phyloP scores from a whole-genome alignment of 495 filamentous ascomycete genomes.

The Aspergillus leporis region DNA sequence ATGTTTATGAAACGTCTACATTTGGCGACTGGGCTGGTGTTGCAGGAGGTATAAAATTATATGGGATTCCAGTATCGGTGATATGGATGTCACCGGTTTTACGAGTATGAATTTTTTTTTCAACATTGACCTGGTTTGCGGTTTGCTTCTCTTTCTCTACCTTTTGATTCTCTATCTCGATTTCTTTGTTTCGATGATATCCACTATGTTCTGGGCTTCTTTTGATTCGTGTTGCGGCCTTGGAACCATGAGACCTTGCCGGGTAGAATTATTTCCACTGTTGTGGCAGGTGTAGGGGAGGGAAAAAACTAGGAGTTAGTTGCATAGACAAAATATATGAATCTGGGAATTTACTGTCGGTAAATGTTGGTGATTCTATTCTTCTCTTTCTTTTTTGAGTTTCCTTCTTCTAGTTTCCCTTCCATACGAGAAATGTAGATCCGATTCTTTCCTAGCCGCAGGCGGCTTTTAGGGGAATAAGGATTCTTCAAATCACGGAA shows the following conservation, averaged over 20 bases:
- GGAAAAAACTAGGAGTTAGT: slow-evolving; percentile 3
- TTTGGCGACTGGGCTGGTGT: slow-evolving; percentile 17
- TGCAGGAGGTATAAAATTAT: slow-evolving; percentile 9
- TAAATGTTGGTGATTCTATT: not conserved
- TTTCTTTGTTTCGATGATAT: slow-evolving; percentile 26
- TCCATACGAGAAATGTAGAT: too few species aligned
- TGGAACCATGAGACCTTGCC: not conserved
- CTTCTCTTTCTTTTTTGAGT: not conserved
- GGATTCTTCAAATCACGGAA: not conserved
- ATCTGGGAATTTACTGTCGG: not conserved
- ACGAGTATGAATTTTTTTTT: slow-evolving; percentile 26
- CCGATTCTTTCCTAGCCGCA: not conserved
- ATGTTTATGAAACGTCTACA: slow-evolving; percentile 19
- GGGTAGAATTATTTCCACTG: not conserved
- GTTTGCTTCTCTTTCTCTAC: slow-evolving; percentile 23
- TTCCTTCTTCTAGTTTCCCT: too few species aligned
- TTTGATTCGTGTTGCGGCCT: slow-evolving; percentile 7
- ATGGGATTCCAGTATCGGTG: slow-evolving; percentile 4
- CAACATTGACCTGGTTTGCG: slow-evolving; percentile 17
- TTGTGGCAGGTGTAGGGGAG: not conserved
- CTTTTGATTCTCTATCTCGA: slow-evolving; percentile 18
- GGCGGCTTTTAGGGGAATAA: not conserved
- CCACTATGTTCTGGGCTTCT: slow-evolving; percentile 26
- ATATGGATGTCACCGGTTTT: not conserved
- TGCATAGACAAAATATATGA: slow-evolving; percentile 8